Conservation (phyloP, 1,139 yeast genomes). For the Pichia sorboxylosa region DNA sequence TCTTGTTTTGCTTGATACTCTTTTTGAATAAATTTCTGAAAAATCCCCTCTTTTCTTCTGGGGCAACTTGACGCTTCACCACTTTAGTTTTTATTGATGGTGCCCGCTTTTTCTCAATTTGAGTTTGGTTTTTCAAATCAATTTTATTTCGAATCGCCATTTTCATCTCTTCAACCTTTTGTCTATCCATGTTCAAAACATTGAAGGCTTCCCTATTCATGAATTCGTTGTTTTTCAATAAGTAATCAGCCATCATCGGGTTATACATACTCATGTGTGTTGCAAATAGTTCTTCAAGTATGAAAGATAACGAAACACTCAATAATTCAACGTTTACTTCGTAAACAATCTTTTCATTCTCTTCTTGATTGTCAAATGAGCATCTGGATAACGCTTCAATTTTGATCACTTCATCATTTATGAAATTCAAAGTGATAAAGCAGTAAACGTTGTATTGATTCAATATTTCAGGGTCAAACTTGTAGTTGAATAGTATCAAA, state of each 20-base stretch:
- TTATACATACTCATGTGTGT: slow-evolving; percentile 14
- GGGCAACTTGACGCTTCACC: slow-evolving; percentile 2
- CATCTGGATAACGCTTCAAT: slow-evolving; percentile 15
- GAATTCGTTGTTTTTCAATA: slow-evolving; percentile 12
- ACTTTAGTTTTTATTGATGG: slow-evolving; percentile 2
- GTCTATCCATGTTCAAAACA: slow-evolving; percentile 1
- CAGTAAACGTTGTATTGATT: slow-evolving; percentile 30
- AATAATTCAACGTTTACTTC: slow-evolving; percentile 8
- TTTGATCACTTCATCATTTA: slow-evolving; percentile 15
- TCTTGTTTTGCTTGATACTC: background rate
- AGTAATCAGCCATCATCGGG: slow-evolving; percentile 8
- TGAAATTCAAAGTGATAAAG: slow-evolving; percentile 34
- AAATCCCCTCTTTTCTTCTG: slow-evolving; percentile 1
- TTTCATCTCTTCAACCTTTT: background rate
- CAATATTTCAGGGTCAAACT: slow-evolving; percentile 26
- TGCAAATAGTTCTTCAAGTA: slow-evolving; percentile 11
- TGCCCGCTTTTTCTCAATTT: slow-evolving; percentile 2
- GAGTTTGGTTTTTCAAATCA: slow-evolving; percentile 1
- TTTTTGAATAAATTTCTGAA: slow-evolving; percentile 1
- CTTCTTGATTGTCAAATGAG: slow-evolving; percentile 2
- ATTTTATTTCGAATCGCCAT: slow-evolving; percentile 1
- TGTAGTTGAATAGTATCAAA: slow-evolving; percentile 51
- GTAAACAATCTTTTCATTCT: slow-evolving; percentile 3
- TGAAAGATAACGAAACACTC: slow-evolving; percentile 10
- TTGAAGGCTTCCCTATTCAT: slow-evolving; percentile 6